A percentile compares a stretch with the other conserved stretches of the same genome.
Conservation (phyloP, 2,329 filamentous ascomycete species). For the Talaromyces atroroseus region DNA sequence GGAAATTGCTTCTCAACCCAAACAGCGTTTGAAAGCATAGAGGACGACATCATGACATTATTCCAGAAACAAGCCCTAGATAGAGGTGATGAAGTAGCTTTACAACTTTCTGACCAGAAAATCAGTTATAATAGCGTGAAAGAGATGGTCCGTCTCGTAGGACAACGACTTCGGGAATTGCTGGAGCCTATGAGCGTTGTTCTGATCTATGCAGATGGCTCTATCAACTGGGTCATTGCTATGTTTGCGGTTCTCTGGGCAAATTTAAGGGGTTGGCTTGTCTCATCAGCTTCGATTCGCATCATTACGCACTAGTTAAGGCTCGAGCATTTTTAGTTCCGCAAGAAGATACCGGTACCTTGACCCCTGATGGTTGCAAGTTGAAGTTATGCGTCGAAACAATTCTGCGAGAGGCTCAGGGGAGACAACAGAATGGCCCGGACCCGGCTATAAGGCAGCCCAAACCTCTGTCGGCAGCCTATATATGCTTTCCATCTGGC, state of each 20-base stretch:
- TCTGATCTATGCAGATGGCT: not conserved
- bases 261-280: not conserved
- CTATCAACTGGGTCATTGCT: not conserved
- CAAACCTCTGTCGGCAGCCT: not conserved
- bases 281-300: not conserved
- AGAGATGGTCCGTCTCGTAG: not conserved
- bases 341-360: not conserved
- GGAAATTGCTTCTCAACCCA: not conserved
- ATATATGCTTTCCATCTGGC: constrained; percentile 1
- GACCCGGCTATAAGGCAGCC: not conserved
- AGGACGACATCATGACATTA: not conserved
- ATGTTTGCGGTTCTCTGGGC: not conserved
- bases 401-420: not conserved
- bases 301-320: not conserved
- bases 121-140: not conserved
- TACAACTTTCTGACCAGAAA: not conserved
- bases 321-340: not conserved
- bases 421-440: not conserved
- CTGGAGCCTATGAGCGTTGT: not conserved
- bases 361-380: not conserved
- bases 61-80: not conserved
- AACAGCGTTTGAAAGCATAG: not conserved
- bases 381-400: not conserved
- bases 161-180: not conserved
- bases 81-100: not conserved